Percentiles rank a stretch among this genome's conserved stretches.
phyloP scores from a whole-genome alignment of 768 basidiomycete species.

The Podaxis sp. region DNA sequence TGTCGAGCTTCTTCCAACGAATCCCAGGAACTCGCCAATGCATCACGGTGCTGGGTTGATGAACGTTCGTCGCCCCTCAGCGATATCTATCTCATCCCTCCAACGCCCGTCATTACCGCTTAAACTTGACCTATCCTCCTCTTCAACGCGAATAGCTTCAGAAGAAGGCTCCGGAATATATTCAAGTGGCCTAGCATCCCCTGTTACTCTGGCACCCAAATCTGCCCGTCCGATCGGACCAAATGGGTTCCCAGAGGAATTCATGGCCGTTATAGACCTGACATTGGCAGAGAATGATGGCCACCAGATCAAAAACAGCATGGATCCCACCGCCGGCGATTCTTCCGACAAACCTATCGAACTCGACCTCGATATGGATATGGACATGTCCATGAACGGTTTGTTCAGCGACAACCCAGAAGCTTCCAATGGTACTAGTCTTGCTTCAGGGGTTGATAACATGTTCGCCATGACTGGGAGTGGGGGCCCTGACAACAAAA shows the following conservation, averaged over 20 bases:
- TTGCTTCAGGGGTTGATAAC: constrained; percentile 8
- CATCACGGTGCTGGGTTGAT: constrained; percentile 34
- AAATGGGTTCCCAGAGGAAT: constrained; percentile 54
- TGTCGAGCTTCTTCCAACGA: constrained; percentile 17
- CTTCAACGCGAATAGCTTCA: constrained; percentile 58
- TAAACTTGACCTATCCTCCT: constrained; percentile 78
- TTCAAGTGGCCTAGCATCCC: constrained; percentile 62
- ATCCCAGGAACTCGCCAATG: constrained; percentile 27
- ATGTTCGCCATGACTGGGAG: constrained; percentile 21
- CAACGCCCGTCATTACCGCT: constrained; percentile 66
- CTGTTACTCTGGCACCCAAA: constrained; percentile 78
- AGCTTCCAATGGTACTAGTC: constrained; percentile 21
- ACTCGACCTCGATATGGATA: constrained; percentile 72
- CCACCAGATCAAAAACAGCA: constrained; percentile 12
- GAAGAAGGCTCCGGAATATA: constrained; percentile 61
- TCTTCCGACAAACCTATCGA: constrained; percentile 82
- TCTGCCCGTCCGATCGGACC: constrained; percentile 60
- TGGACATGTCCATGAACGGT: constrained; percentile 52
- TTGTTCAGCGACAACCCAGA: constrained; percentile 49
- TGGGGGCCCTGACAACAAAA: not conserved
- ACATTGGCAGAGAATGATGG: constrained; percentile 33
- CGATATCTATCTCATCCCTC: constrained; percentile 77
- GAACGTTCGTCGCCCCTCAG: constrained; percentile 48
- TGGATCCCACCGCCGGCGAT: constrained; percentile 42
- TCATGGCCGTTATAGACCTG: constrained; percentile 70